These are phyloP conservation scores for Calophaca sinica DNA, from an alignment of 306 rosid species.

Conservation along the genomic window DNA sequence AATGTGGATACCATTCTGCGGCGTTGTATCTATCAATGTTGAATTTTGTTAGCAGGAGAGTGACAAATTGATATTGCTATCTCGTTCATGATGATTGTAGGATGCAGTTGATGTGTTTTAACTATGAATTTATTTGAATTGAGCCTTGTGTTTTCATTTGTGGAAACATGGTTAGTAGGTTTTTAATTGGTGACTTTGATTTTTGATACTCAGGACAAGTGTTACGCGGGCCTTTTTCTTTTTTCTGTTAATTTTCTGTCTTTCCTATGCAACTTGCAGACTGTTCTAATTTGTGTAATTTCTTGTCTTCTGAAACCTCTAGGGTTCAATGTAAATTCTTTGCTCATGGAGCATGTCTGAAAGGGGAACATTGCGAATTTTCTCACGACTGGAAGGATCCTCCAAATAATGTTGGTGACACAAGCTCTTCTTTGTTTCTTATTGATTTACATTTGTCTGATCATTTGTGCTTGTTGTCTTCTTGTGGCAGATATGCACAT, in stretches of 20 bases:
- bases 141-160: constrained; percentile 2
- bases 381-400: constrained; percentile 95
- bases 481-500: constrained; percentile 78
- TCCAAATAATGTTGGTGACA: constrained; percentile 73
- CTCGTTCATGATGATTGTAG: constrained; percentile 23
- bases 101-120: background rate
- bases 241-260: constrained; percentile 16
- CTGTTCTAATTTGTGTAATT: constrained; percentile 21
- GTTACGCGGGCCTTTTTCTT: constrained; percentile 1
- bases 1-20: constrained; percentile 3
- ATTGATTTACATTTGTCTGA: constrained; percentile 29
- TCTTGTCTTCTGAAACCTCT: constrained; percentile 40
- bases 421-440: constrained; percentile 35
- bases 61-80: constrained; percentile 30
- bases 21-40: constrained; percentile 11
- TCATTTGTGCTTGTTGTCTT: constrained; percentile 33
- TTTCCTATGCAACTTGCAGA: constrained; percentile 27
- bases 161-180: no score
- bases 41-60: background rate
- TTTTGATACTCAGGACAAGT: constrained; percentile 25
- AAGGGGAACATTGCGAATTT: constrained; percentile 97
- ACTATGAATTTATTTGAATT: constrained; percentile 26
- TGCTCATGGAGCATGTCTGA: constrained; percentile 95
- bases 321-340: constrained; percentile 97
- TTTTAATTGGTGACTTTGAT: constrained; percentile 35